Evolutionary conservation across 176 grass and related monocot genomes (phyloP), one percentile per base, ranked within the genome.

Genomic region (Musa beccarii): DNA sequence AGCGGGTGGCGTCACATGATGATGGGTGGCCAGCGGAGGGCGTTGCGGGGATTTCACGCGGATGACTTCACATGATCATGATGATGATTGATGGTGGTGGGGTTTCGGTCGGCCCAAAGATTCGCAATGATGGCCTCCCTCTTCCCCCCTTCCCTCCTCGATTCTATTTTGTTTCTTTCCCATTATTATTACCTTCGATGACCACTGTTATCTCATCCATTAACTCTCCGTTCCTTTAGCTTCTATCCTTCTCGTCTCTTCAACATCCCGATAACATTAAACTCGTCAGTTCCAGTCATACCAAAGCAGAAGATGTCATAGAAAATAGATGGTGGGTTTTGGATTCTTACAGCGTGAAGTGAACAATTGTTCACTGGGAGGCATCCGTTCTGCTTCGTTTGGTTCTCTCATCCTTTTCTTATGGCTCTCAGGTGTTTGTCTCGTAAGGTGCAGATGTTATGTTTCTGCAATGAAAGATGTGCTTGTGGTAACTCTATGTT

Each of bases 91-190:
- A 23, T 7, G 66, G 49, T 19, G 34, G 52, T 73, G 93, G 85
- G 92, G 79, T 86, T 34, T 91, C 75, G 69, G 89, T 73, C 86
- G 95, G 90, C 90, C 90, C 84, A 87, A 94, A 70, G 95, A 99
- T 99, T 99, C 90, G 90, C 89, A 92, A 99, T 99, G 88, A 99
- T 98, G 90, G 82, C 82, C 62, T 34, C 68, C 81, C 77, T 72
- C 69, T 62, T 61, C 74, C 75, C 83, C 22, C n/a, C 54, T 28
- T 23, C 66, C 17, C 77, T 77, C 29, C 80, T 86, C 74, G 84
- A 86, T 81, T 65, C 73, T 86, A 68, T 86, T 86, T 85, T 85
- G 78, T 72, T 85, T 77, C 65, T 81, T 74, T 74, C 51, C 68
- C 79, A 78, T 82, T 79, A 86, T 79, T 79, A 75, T 80, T 69